Base-by-base conservation (phyloP, 495 filamentous ascomycete species). In the Poronia punctata region DNA sequence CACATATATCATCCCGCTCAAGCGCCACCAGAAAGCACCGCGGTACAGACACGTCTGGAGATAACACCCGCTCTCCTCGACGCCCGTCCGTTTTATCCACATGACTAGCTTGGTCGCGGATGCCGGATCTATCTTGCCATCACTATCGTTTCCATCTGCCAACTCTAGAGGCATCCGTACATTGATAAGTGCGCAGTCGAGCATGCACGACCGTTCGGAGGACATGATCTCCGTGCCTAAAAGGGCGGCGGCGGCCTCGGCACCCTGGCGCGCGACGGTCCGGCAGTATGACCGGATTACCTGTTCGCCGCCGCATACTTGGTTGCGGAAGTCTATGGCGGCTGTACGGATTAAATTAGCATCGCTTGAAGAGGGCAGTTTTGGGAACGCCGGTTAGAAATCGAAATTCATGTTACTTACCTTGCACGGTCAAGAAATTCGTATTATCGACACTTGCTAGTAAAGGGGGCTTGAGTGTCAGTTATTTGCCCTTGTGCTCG, bases 1-100 rank as follows among this genome's bases (percentile, higher is more conserved):
- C 19, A 89, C 54, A 60, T 83, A 92, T 0, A 83, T 60, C 70
- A 87, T 82, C 17, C 65, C 82, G 54, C 78, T 83, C 20, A 88
- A 47, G 10, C 86, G 61, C 22, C 66, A 68, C 80, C 80, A 92
- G 62, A 80, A 67, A 27, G 53, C 55, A 6, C 65, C 70, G 2
- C 61, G 69, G 58, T 86, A 80, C 11, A 62, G 58, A 30, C 74
- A 70, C 1, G 80, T 59, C 51, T 57, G 54, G 40, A 49, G 48
- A 21, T 48, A 57, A 6, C 38, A 47, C 1, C 45, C 48, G 35
- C 37, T 48, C 44, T 56, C 53, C 4, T 27, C 26, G 11, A 26
- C 28, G 1, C 53, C 53, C 1, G 32, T 45, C 1, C 7, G 19
- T 16, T 50, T 50, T n/a, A 56, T 39, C 53, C 53, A 56, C 22